These are phyloP conservation scores for Stellera chamaejasme DNA, from an alignment of 345 rosid genomes.

Conservation along the genomic window DNA sequence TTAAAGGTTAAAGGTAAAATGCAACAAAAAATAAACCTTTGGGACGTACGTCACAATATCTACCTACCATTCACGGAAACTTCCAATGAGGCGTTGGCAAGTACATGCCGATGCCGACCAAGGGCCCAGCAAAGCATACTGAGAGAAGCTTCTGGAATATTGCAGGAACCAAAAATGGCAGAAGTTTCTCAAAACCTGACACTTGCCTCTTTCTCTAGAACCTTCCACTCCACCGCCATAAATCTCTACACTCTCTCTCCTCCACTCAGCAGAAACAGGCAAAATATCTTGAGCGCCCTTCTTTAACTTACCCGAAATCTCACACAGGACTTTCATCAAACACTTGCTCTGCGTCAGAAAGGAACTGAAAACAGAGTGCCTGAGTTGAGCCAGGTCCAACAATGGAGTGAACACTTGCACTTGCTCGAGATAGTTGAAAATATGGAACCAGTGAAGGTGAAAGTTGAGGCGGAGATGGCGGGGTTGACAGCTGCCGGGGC, in stretches of 20 bases:
- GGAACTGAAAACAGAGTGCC: not conserved
- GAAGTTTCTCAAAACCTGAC: constrained; percentile 13
- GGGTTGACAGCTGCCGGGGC: constrained; percentile 2
- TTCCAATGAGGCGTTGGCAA: no score
- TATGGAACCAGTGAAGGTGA: constrained; percentile 24
- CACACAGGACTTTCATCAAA: not conserved
- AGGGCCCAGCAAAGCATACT: no score
- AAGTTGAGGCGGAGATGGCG: constrained; percentile 43
- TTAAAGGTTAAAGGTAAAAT: no score
- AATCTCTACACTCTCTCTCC: constrained; percentile 1
- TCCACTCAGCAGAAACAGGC: not conserved
- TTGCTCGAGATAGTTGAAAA: not conserved
- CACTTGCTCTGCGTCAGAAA: not conserved
- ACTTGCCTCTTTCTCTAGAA: constrained; percentile 7
- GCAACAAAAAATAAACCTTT: no score
- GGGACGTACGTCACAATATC: no score
- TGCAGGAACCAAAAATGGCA: not conserved
- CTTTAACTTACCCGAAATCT: no score
- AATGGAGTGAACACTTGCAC: not conserved
- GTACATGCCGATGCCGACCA: no score
- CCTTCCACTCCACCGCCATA: constrained; percentile 4
- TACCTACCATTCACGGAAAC: no score
- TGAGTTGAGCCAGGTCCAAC: not conserved
- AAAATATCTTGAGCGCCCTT: not conserved
- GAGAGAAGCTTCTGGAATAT: not conserved